phyloP scores from a whole-genome alignment of 768 basidiomycete species.

The Boletus subparvulus region DNA sequence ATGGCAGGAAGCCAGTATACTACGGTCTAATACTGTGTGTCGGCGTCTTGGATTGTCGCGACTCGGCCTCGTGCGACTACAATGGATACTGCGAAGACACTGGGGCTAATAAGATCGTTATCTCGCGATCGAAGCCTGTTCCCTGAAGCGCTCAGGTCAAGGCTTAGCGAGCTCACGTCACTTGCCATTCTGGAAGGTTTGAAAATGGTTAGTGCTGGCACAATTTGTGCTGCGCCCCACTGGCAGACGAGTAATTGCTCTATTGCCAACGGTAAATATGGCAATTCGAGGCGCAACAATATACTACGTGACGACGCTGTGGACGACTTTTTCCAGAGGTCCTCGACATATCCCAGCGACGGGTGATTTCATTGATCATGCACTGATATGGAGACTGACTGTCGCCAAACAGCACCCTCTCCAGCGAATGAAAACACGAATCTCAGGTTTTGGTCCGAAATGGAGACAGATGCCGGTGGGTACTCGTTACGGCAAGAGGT shows the following conservation, averaged over 20 bases:
- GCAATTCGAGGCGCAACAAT: slow-evolving; percentile 3
- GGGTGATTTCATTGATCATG: slow-evolving; percentile 29
- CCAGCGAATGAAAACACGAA: slow-evolving; percentile 21
- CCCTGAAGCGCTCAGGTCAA: slow-evolving; percentile 15
- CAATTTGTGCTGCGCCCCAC: slow-evolving; percentile 4
- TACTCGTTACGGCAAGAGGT: slow-evolving; percentile 27
- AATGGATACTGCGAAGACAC: slow-evolving; percentile 4
- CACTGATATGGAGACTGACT: slow-evolving; percentile 20
- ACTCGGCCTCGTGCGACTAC: slow-evolving; percentile 14
- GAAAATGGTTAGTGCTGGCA: slow-evolving; percentile 4
- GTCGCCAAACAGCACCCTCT: not conserved
- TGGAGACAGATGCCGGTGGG: slow-evolving; percentile 27
- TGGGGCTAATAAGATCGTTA: slow-evolving; percentile 24
- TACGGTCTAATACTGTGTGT: slow-evolving; percentile 1
- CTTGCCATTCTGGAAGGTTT: slow-evolving; percentile 16
- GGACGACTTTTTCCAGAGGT: not conserved
- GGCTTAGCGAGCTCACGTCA: slow-evolving; percentile 27
- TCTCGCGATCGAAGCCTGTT: slow-evolving; percentile 30
- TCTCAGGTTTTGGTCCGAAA: slow-evolving; percentile 25
- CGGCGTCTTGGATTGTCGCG: slow-evolving; percentile 27
- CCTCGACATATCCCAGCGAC: slow-evolving; percentile 10
- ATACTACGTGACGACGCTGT: not conserved
- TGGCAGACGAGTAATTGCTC: not conserved
- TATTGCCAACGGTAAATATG: not conserved
- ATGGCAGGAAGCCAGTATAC: slow-evolving; percentile 9